Evolutionary conservation across 2,329 filamentous ascomycete species (phyloP).

Genomic region (Dactylellina haptotyla): DNA sequence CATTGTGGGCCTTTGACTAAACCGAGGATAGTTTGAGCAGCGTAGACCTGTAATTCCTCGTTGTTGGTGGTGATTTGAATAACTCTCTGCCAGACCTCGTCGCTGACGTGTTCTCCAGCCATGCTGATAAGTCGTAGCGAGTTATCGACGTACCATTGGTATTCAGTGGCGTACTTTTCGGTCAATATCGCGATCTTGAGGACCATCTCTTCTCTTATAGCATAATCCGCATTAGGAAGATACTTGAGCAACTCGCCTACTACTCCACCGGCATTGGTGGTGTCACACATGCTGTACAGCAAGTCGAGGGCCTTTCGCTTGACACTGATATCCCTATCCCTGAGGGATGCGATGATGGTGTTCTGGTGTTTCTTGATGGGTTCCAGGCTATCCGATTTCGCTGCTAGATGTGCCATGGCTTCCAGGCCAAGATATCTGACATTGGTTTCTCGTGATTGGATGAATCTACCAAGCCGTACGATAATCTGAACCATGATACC

Average conservation of each 20-base stretch:
- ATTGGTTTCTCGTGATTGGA: conserved; percentile 95
- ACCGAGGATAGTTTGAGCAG: conserved; percentile 88
- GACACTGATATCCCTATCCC: conserved; percentile 96
- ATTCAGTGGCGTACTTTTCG: conserved; percentile 97
- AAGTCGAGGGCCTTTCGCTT: conserved; percentile 93
- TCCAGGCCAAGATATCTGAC: conserved; percentile 95
- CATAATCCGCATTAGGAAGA: conserved; percentile 94
- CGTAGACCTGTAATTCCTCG: conserved; percentile 96
- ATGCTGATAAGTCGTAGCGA: conserved; percentile 92
- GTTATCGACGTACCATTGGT: conserved; percentile 99
- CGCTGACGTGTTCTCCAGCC: conserved; percentile 97
- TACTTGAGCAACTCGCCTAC: conserved; percentile 94
- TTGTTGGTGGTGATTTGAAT: conserved; percentile 99
- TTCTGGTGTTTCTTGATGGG: conserved; percentile 98
- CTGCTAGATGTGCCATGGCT: conserved; percentile 97
- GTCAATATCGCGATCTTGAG: conserved; percentile 98
- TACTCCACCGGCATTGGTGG: conserved; percentile 90
- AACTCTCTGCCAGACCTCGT: conserved; percentile 98
- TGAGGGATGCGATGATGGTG: conserved; percentile 91
- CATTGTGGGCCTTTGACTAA: conserved; percentile 93
- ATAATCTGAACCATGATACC: conserved; percentile 97
- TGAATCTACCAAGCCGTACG: conserved; percentile 88
- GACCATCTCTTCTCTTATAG: conserved; percentile 98
- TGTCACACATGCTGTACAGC: conserved; percentile 99
- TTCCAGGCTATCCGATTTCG: conserved; percentile 89